Conservation (phyloP, 768 basidiomycete species). For the Auricularia heimuer region DNA sequence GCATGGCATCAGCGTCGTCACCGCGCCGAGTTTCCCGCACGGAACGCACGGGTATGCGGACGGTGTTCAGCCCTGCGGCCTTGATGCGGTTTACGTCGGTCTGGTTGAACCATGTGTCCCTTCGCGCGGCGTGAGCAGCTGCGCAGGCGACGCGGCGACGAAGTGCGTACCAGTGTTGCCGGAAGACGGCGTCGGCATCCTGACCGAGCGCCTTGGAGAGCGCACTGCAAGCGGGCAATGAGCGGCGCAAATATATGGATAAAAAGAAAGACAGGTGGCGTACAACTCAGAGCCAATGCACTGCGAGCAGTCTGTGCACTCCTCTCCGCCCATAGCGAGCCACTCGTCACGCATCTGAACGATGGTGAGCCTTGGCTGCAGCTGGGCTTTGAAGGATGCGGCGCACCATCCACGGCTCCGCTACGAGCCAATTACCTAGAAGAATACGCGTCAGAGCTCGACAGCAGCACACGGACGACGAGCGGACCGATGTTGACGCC, state of each 20-base stretch:
- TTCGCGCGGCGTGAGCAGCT: slow-evolving; percentile 14
- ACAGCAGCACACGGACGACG: slow-evolving; percentile 9
- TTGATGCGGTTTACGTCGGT: slow-evolving; percentile 46
- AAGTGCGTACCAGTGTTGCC: slow-evolving; percentile 50
- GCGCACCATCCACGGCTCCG: slow-evolving; percentile 80
- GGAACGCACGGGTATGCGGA: slow-evolving; percentile 54
- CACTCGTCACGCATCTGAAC: slow-evolving; percentile 39
- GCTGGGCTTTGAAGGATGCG: neutral
- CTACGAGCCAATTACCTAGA: slow-evolving; percentile 45
- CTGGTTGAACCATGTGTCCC: slow-evolving; percentile 65
- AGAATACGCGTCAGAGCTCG: neutral
- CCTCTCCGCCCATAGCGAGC: slow-evolving; percentile 62
- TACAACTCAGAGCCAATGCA: slow-evolving; percentile 68
- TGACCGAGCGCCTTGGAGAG: slow-evolving; percentile 51
- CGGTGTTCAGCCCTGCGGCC: slow-evolving; percentile 56
- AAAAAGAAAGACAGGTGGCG: slow-evolving; percentile 10
- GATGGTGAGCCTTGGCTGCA: neutral
- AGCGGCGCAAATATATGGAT: neutral
- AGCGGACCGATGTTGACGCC: slow-evolving; percentile 59
- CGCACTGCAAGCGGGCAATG: slow-evolving; percentile 28
- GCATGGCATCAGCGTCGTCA: no score
- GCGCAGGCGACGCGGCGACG: neutral
- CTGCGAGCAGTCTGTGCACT: slow-evolving; percentile 44
- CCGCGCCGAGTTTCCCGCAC: no score
- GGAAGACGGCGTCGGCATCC: slow-evolving; percentile 48